Percentiles rank a stretch among this genome's conserved stretches.
Evolutionary conservation across 495 filamentous ascomycete genomes (phyloP).

Genomic region (Pseudevernia furfuracea): DNA sequence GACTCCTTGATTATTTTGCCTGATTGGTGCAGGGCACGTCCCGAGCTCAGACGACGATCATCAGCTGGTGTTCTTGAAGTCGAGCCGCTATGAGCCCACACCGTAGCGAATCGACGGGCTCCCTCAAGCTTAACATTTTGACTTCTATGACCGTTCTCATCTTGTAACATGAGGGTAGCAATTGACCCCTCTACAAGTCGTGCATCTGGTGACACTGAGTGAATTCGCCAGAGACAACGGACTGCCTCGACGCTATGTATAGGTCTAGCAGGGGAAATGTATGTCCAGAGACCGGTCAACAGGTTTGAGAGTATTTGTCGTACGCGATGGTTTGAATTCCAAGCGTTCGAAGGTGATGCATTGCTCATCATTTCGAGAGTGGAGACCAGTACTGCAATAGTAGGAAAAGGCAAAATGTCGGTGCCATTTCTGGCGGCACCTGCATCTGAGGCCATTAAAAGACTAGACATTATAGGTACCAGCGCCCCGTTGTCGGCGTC

Average conservation of each 20-base stretch:
- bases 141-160: slow-evolving; percentile 37
- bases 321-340: slow-evolving; percentile 21
- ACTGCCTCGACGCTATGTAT: slow-evolving; percentile 93
- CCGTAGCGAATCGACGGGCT: slow-evolving; percentile 58
- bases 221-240: slow-evolving; percentile 75
- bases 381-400: slow-evolving; percentile 51
- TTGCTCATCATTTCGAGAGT: slow-evolving; percentile 40
- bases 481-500: neutral
- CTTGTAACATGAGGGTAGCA: slow-evolving; percentile 59
- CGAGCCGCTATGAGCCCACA: slow-evolving; percentile 69
- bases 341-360: slow-evolving; percentile 7
- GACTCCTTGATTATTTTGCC: slow-evolving; percentile 33
- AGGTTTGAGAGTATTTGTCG: slow-evolving; percentile 36
- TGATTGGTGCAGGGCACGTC: slow-evolving; percentile 36
- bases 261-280: slow-evolving; percentile 68
- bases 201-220: slow-evolving; percentile 53
- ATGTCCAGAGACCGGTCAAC: slow-evolving; percentile 66
- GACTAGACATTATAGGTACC: slow-evolving; percentile 7
- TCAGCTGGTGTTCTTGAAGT: neutral
- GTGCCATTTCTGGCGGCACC: neutral
- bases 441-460: slow-evolving; percentile 11
- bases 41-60: slow-evolving; percentile 18
- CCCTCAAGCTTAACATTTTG: slow-evolving; percentile 38
- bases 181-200: slow-evolving; percentile 72
- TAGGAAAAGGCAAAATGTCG: slow-evolving; percentile 7